Conservation (phyloP, 2,329 filamentous ascomycete genomes). For the Nigrograna mackinnonii region DNA sequence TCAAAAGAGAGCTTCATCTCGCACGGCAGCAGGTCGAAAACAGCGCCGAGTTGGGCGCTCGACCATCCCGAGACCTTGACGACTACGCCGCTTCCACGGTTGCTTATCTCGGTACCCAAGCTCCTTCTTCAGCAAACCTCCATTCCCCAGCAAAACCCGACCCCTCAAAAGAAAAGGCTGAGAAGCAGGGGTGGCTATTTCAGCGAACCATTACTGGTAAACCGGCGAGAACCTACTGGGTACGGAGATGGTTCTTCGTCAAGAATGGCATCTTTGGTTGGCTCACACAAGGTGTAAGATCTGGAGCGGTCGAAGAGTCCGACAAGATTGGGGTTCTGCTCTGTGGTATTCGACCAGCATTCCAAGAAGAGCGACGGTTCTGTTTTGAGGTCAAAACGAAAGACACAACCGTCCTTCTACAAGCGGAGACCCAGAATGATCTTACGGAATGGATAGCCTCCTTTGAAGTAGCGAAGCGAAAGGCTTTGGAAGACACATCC, state of each 20-base stretch:
- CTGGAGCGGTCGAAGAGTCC: slow-evolving; percentile 86
- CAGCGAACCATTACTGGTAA: slow-evolving; percentile 81
- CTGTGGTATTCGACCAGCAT: slow-evolving; percentile 88
- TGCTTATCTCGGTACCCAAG: slow-evolving; percentile 75
- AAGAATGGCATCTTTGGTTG: slow-evolving; percentile 96
- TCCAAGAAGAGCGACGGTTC: slow-evolving; percentile 91
- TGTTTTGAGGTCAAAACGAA: slow-evolving; percentile 99
- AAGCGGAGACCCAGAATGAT: slow-evolving; percentile 89
- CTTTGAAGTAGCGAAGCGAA: slow-evolving; percentile 92
- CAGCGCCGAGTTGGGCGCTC: slow-evolving; percentile 67
- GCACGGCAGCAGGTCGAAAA: slow-evolving; percentile 84
- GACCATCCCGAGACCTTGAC: slow-evolving; percentile 89
- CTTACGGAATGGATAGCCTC: slow-evolving; percentile 94
- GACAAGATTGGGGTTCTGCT: slow-evolving; percentile 95
- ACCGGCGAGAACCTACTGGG: slow-evolving; percentile 86
- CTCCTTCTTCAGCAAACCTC: slow-evolving; percentile 61
- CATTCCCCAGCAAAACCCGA: slow-evolving; percentile 57
- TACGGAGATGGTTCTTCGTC: slow-evolving; percentile 92
- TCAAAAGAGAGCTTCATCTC: slow-evolving; percentile 77
- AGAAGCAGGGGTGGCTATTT: slow-evolving; percentile 96
- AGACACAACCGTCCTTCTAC: slow-evolving; percentile 83
- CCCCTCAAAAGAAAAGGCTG: slow-evolving; percentile 52
- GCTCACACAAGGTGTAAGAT: slow-evolving; percentile 79
- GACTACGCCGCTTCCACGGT: slow-evolving; percentile 91
- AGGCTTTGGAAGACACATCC: slow-evolving; percentile 76